Evolutionary conservation across 441 rosid genomes (phyloP).

Genomic region (Oxalis stricta): DNA sequence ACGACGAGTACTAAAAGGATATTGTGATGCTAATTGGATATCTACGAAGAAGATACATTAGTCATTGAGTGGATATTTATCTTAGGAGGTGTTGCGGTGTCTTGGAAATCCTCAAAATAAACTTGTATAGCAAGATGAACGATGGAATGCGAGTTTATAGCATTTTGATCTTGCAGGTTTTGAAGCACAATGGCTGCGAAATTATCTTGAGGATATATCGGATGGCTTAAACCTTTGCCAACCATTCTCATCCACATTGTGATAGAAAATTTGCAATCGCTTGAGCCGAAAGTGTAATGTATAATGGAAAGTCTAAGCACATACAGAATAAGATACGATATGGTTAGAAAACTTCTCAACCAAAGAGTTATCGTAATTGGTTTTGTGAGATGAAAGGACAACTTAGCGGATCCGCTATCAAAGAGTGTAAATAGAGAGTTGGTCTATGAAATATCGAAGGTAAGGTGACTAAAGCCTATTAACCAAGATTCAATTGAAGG

Average conservation of each 20-base stretch:
- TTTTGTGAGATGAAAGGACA: background rate
- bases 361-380: background rate
- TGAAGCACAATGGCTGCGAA: background rate
- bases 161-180: background rate
- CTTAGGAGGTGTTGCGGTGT: too few species aligned
- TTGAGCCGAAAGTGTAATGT: background rate
- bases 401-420: background rate
- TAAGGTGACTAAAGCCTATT: background rate
- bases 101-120: too few species aligned
- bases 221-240: background rate
- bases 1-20: background rate
- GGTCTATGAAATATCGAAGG: background rate
- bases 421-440: background rate
- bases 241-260: background rate
- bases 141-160: too few species aligned
- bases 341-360: background rate
- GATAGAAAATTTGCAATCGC: background rate
- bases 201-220: background rate
- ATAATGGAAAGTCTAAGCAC: background rate
- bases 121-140: too few species aligned
- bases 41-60: background rate
- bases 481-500: too few species aligned
- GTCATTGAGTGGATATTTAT: too few species aligned
- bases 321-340: background rate
- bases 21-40: background rate